These are phyloP conservation scores for Ganoderma boninense DNA, from an alignment of 1,284 basidiomycete species.

Conservation along the genomic window DNA sequence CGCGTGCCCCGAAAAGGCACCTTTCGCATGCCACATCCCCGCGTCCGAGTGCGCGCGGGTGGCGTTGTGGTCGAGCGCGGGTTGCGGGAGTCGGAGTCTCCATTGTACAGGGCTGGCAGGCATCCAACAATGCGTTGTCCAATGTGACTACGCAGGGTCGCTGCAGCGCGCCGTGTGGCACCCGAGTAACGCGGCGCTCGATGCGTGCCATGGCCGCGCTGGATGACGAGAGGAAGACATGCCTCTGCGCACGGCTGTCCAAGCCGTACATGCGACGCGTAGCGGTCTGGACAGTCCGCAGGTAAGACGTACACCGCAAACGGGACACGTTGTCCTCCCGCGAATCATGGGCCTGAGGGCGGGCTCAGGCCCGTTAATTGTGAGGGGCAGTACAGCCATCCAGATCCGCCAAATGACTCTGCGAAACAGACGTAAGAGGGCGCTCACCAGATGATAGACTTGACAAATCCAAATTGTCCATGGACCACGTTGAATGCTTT, in stretches of 20 bases:
- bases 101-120: background rate
- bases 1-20: constrained; percentile 2
- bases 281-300: background rate
- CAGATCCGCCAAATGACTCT: constrained; percentile 4
- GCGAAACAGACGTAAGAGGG: constrained; percentile 1
- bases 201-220: background rate
- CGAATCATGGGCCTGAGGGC: constrained; percentile 1
- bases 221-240: constrained; percentile 9
- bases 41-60: background rate
- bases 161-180: background rate
- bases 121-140: background rate
- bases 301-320: background rate
- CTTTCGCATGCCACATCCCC: background rate
- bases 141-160: background rate
- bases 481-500: background rate
- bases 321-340: background rate
- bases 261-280: background rate
- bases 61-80: constrained; percentile 8
- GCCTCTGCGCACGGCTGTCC: background rate
- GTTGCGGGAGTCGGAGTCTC: background rate
- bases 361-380: background rate
- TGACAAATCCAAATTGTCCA: background rate
- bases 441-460: constrained; percentile 4
- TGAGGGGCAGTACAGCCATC: constrained; percentile 2
- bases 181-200: constrained; percentile 8